These are phyloP conservation scores for Tetrahymena malaccensis DNA, from an alignment of 73 alveolate genomes.

Conservation along the genomic window DNA sequence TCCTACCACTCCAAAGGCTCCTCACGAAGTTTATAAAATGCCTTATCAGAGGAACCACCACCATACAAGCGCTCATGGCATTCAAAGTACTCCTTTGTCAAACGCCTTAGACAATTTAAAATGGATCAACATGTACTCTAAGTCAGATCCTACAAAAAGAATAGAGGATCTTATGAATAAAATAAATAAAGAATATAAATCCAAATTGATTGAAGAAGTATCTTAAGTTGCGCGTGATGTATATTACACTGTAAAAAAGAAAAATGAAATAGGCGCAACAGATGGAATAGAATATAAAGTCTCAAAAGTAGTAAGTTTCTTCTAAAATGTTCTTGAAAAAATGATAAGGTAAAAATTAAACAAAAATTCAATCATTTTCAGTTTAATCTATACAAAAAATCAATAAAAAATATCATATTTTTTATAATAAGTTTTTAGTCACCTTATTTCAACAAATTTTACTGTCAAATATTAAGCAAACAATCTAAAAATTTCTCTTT, in stretches of 20 bases:
- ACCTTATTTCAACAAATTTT: background rate
- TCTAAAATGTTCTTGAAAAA: background rate
- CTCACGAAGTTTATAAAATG: background rate
- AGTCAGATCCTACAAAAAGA: background rate
- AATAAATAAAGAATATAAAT: background rate
- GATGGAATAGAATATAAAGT: background rate
- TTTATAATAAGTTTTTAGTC: no score
- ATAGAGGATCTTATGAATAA: background rate
- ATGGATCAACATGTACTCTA: background rate
- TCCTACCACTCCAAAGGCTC: background rate
- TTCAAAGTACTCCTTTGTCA: background rate
- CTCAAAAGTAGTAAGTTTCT: background rate
- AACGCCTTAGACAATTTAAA: background rate
- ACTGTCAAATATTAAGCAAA: background rate
- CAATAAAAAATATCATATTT: background rate
- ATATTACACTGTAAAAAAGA: background rate
- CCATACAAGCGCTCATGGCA: background rate
- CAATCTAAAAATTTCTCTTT: no score
- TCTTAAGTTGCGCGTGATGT: background rate
- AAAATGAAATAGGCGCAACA: background rate
- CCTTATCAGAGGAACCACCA: background rate
- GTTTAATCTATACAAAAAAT: no score
- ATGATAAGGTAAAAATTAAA: background rate
- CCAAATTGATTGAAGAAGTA: background rate
- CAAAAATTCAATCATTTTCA: no score